Evolutionary conservation across 768 basidiomycete species (phyloP).

Genomic region (Calocybe cyanea): DNA sequence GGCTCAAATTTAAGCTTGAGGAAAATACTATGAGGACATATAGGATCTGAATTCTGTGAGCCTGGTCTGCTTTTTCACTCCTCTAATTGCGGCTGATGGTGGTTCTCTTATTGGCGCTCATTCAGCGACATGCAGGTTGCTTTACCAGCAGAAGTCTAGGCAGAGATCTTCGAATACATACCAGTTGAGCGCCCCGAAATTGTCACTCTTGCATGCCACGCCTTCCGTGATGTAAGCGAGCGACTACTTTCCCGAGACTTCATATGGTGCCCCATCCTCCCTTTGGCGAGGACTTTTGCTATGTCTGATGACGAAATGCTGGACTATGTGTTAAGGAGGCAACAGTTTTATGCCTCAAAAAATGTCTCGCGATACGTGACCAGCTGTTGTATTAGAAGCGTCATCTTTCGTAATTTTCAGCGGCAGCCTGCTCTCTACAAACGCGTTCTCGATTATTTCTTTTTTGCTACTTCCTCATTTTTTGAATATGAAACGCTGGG

Average conservation of each 20-base stretch:
- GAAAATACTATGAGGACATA: no score
- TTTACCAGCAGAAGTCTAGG: no score
- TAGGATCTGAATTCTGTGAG: no score
- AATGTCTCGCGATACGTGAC: not conserved
- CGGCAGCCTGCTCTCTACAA: not conserved
- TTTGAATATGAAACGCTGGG: not conserved
- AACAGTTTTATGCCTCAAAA: conserved; percentile 3
- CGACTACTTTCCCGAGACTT: conserved; percentile 2
- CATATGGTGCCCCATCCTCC: not conserved
- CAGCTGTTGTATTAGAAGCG: not conserved
- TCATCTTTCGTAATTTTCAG: not conserved
- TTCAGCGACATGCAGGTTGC: no score
- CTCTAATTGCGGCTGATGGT: no score
- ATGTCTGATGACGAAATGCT: not conserved
- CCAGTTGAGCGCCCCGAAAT: not conserved
- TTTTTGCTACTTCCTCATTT: conserved; percentile 5
- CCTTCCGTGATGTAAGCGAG: not conserved
- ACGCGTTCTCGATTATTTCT: not conserved
- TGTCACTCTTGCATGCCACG: conserved; percentile 1
- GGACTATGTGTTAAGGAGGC: not conserved
- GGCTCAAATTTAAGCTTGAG: no score
- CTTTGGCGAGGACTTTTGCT: no score
- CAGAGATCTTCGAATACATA: conserved; percentile 1
- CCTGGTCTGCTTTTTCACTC: no score
- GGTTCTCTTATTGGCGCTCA: no score